Conservation (phyloP, 1,284 basidiomycete genomes). For the Ceratobasidium papillatum region DNA sequence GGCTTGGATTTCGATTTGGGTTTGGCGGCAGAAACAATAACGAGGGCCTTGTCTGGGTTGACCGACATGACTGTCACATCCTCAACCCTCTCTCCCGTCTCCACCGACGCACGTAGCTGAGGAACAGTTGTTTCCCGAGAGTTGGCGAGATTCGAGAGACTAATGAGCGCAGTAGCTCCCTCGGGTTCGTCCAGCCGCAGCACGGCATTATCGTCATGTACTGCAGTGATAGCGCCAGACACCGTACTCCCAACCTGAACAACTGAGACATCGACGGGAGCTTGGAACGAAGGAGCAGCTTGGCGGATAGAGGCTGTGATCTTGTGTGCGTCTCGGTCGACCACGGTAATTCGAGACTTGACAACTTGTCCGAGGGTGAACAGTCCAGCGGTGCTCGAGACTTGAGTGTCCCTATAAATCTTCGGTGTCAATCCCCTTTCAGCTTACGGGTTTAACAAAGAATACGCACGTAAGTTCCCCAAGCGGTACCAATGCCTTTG, state of each 20-base stretch:
- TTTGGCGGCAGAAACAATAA: slow-evolving; percentile 77
- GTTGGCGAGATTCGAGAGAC: slow-evolving; percentile 88
- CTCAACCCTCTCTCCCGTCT: slow-evolving; percentile 76
- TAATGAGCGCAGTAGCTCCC: slow-evolving; percentile 81
- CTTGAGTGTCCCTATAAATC: slow-evolving; percentile 64
- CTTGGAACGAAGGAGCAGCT: slow-evolving; percentile 66
- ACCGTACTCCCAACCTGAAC: slow-evolving; percentile 82
- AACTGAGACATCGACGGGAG: slow-evolving; percentile 68
- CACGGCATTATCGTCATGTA: slow-evolving; percentile 86
- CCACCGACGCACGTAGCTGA: slow-evolving; percentile 74
- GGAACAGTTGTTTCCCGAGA: slow-evolving; percentile 71
- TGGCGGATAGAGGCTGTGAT: slow-evolving; percentile 91
- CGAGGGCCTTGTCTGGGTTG: slow-evolving; percentile 85
- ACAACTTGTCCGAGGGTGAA: slow-evolving; percentile 86
- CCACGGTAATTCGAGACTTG: slow-evolving; percentile 83
- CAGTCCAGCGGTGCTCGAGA: slow-evolving; percentile 70
- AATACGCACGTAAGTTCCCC: slow-evolving; percentile 78
- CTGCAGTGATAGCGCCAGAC: slow-evolving; percentile 72
- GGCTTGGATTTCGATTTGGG: slow-evolving; percentile 47
- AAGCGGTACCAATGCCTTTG: slow-evolving; percentile 84
- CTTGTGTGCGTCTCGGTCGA: slow-evolving; percentile 68
- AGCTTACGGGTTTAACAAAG: not conserved
- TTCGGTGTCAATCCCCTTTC: not conserved
- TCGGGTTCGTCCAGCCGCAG: slow-evolving; percentile 72
- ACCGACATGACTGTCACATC: slow-evolving; percentile 90